Percentiles rank a stretch among this genome's conserved stretches.
phyloP scores from a whole-genome alignment of 2,329 filamentous ascomycete species.

The Blumeria hordei region DNA sequence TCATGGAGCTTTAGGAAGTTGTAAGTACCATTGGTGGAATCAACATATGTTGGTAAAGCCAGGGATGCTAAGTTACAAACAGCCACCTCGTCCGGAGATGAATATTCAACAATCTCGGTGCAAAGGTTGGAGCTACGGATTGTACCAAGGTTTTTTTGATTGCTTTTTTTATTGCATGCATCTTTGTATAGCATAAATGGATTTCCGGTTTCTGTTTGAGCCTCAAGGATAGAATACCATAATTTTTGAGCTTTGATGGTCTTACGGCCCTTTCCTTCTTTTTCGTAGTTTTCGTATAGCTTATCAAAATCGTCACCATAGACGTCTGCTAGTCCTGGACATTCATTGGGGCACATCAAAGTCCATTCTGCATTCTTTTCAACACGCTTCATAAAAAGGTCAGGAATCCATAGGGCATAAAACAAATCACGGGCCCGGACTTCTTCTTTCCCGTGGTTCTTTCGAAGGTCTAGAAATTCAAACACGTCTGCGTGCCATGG shows the following conservation, averaged over 20 bases:
- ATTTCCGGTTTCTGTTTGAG: conserved; percentile 96
- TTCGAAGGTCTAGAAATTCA: conserved; percentile 87
- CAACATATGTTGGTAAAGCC: conserved; percentile 73
- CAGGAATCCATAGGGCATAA: conserved; percentile 93
- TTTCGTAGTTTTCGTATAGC: conserved; percentile 82
- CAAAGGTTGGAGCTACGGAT: conserved; percentile 97
- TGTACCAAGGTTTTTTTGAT: conserved; percentile 98
- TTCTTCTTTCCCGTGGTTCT: conserved; percentile 99
- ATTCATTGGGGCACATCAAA: conserved; percentile 93
- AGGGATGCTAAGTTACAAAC: conserved; percentile 95
- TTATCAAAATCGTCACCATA: conserved; percentile 95
- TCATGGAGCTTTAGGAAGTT: conserved; percentile 96
- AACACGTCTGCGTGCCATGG: conserved; percentile 98
- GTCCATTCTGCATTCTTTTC: conserved; percentile 95
- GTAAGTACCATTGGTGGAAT: conserved; percentile 62
- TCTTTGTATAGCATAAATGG: conserved; percentile 99
- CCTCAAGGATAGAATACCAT: conserved; percentile 95
- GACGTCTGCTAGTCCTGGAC: conserved; percentile 79
- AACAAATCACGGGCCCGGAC: conserved; percentile 91
- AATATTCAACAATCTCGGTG: conserved; percentile 98
- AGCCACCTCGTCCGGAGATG: conserved; percentile 87
- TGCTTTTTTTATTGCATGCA: conserved; percentile 94
- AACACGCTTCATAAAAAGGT: conserved; percentile 99
- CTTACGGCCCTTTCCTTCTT: conserved; percentile 63
- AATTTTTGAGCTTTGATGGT: conserved; percentile 96